Evolutionary conservation across 2,329 filamentous ascomycete species (phyloP).

Genomic region (Clathrospora elynae): DNA sequence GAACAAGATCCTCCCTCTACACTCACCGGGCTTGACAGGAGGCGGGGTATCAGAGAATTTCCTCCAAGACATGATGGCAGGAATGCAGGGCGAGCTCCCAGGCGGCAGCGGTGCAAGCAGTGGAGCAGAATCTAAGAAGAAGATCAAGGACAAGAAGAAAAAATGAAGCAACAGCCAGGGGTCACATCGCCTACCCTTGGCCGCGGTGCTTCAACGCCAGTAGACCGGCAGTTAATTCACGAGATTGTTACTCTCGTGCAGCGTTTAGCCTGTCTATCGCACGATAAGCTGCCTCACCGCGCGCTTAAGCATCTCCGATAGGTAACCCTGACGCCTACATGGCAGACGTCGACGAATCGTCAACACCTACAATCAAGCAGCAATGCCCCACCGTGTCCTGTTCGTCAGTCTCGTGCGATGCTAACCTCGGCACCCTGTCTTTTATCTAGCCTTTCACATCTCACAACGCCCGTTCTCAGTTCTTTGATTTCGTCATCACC

Average conservation of each 20-base stretch:
- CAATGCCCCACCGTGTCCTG: constrained; percentile 1
- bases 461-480: background rate
- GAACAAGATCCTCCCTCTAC: constrained; percentile 78
- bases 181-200: background rate
- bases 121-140: constrained; percentile 38
- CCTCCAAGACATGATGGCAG: constrained; percentile 94
- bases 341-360: background rate
- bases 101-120: constrained; percentile 31
- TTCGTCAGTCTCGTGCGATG: background rate
- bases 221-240: background rate
- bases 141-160: constrained; percentile 48
- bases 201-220: background rate
- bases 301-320: constrained; percentile 3
- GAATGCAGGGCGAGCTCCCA: constrained; percentile 70
- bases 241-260: constrained; percentile 4
- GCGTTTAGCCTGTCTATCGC: constrained; percentile 1
- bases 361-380: constrained; percentile 3
- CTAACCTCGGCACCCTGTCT: background rate
- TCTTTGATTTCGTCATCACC: background rate
- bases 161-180: constrained; percentile 30
- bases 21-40: constrained; percentile 87
- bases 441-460: background rate
- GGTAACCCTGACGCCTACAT: background rate
- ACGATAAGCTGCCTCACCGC: constrained; percentile 1
- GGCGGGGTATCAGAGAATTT: constrained; percentile 94